phyloP scores from a whole-genome alignment of 2,329 filamentous ascomycete species.

The Alternaria hordeiaustralica region DNA sequence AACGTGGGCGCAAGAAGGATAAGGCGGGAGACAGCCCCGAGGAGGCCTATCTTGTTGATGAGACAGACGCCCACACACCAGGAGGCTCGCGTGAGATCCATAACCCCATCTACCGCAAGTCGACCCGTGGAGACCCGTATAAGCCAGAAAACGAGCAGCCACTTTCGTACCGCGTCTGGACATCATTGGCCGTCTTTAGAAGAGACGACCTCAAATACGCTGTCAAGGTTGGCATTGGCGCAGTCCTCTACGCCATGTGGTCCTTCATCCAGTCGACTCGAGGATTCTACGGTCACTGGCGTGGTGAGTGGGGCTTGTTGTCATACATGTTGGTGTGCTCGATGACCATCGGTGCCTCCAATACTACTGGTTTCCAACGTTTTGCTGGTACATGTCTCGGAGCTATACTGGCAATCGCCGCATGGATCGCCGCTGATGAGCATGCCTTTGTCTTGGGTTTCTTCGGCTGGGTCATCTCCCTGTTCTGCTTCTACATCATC shows the following conservation, averaged over 20 bases:
- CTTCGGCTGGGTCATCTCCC: constrained; percentile 79
- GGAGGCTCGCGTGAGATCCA: constrained; percentile 46
- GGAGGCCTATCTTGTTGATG: constrained; percentile 30
- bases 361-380: constrained; percentile 86
- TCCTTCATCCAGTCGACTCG: constrained; percentile 82
- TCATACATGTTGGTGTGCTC: constrained; percentile 98
- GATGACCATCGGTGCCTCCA: constrained; percentile 96
- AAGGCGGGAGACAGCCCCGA: constrained; percentile 30
- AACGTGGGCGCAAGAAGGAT: constrained; percentile 24
- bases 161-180: constrained; percentile 60
- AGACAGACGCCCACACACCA: constrained; percentile 32
- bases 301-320: constrained; percentile 94
- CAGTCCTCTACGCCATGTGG: constrained; percentile 85
- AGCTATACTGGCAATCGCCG: constrained; percentile 73
- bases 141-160: constrained; percentile 39
- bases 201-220: constrained; percentile 78
- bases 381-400: constrained; percentile 88
- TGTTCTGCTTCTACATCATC: constrained; percentile 90
- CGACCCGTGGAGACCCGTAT: constrained; percentile 35
- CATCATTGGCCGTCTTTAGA: constrained; percentile 62
- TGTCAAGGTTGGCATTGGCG: constrained; percentile 90
- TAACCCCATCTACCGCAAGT: constrained; percentile 41
- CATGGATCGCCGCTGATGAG: constrained; percentile 78
- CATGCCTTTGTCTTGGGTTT: constrained; percentile 79
- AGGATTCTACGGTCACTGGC: constrained; percentile 83